A percentile compares a stretch with the other conserved stretches of the same genome.
Conservation (phyloP, 352 stramenopile genomes). For the Globisporangium nodosum region DNA sequence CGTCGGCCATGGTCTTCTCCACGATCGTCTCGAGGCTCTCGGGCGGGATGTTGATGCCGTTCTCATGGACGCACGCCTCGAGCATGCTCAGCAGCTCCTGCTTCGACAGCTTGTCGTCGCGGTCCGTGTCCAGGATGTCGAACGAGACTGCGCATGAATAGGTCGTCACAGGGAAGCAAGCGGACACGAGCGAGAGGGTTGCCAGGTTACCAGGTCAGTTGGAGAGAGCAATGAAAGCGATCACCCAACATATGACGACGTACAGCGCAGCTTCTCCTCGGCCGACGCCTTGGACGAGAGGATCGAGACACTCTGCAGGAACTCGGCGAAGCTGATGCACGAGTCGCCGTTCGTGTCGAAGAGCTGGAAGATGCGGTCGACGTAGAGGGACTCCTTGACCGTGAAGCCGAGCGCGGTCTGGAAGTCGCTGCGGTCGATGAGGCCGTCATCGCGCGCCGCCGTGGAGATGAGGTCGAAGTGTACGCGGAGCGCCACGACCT, state of each 20-base stretch:
- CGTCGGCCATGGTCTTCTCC: constrained; percentile 62
- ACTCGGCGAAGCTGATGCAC: constrained; percentile 79
- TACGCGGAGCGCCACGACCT: constrained; percentile 49
- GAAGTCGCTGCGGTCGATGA: constrained; percentile 79
- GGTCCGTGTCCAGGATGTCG: constrained; percentile 67
- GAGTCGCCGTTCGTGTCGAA: constrained; percentile 76
- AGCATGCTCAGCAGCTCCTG: constrained; percentile 68
- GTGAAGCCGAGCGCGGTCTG: constrained; percentile 73
- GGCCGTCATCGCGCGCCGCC: constrained; percentile 50
- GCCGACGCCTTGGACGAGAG: constrained; percentile 62
- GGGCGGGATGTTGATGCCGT: constrained; percentile 66
- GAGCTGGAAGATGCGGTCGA: constrained; percentile 77
- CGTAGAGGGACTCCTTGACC: constrained; percentile 77
- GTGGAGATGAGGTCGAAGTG: constrained; percentile 72
- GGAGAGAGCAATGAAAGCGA: not conserved
- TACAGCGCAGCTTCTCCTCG: constrained; percentile 72
- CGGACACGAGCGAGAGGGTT: not conserved
- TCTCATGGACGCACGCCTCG: constrained; percentile 66
- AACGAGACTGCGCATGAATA: constrained; percentile 48
- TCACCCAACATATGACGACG: constrained; percentile 4
- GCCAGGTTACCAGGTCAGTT: not conserved
- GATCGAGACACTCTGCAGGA: constrained; percentile 65
- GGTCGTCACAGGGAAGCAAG: too few species aligned
- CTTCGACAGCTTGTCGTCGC: constrained; percentile 67
- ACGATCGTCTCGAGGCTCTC: constrained; percentile 62